Percentiles rank a stretch among this genome's conserved stretches.
Evolutionary conservation across 768 basidiomycete species (phyloP).

Genomic region (Pleurotus tuoliensis): DNA sequence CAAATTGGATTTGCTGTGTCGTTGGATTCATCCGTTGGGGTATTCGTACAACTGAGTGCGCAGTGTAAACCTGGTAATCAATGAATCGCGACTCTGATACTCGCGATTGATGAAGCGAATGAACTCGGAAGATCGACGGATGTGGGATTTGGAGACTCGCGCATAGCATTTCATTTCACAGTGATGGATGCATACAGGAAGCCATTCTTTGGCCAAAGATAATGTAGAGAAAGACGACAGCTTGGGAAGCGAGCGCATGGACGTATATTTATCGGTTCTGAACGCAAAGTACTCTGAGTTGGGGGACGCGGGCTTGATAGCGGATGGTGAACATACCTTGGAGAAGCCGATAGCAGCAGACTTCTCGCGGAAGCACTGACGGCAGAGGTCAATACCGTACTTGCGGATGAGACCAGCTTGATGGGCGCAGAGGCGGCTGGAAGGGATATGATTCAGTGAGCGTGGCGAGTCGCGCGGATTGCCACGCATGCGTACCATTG

Average conservation of each 20-base stretch:
- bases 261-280: conserved; percentile 10
- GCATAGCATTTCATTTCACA: conserved; percentile 7
- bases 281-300: neutral
- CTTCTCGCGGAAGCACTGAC: conserved; percentile 98
- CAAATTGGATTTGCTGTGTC: conserved; percentile 3
- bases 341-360: conserved; percentile 88
- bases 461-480: no score
- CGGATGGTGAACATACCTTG: conserved; percentile 57
- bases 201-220: neutral
- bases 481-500: conserved; percentile 66
- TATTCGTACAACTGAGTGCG: neutral
- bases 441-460: neutral
- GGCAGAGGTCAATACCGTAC: conserved; percentile 95
- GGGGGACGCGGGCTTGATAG: neutral
- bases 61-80: no score
- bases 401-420: conserved; percentile 98
- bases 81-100: no score
- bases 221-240: neutral
- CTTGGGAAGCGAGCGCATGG: neutral
- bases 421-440: conserved; percentile 92
- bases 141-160: neutral
- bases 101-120: no score
- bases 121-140: no score
- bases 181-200: conserved; percentile 1
- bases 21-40: neutral